Percentiles rank a stretch among this genome's conserved stretches.
Conservation (phyloP, 177 flowering plant species). For the Vitis hybrid region DNA sequence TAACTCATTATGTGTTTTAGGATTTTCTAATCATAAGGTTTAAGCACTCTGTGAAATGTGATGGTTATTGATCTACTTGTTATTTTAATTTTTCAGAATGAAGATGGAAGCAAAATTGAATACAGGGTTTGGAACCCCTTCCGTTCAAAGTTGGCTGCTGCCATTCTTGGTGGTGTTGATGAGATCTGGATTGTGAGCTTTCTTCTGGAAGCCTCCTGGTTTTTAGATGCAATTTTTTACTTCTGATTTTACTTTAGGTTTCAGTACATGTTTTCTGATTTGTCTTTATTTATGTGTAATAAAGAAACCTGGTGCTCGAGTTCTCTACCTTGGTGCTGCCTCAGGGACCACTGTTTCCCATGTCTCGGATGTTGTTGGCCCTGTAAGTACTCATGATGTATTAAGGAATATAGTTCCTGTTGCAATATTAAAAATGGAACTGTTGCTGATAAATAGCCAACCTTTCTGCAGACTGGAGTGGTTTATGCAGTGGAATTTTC, state of each 20-base stretch:
- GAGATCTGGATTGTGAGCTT: slow-evolving; percentile 82
- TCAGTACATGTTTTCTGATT: neutral
- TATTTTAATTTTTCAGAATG: slow-evolving; percentile 48
- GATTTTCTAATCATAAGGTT: too few species aligned
- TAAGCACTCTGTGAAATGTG: neutral
- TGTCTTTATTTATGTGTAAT: slow-evolving; percentile 9
- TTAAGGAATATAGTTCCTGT: neutral
- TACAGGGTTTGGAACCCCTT: slow-evolving; percentile 97
- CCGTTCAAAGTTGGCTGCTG: slow-evolving; percentile 94
- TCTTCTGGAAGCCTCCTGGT: neutral
- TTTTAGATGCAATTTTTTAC: neutral
- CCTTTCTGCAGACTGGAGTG: slow-evolving; percentile 54
- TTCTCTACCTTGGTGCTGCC: slow-evolving; percentile 97
- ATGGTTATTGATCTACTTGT: neutral
- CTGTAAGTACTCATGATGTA: slow-evolving; percentile 52
- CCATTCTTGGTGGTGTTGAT: slow-evolving; percentile 93
- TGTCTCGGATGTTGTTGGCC: slow-evolving; percentile 97
- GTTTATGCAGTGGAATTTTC: slow-evolving; percentile 98
- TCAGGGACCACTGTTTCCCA: slow-evolving; percentile 98
- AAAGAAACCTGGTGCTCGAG: slow-evolving; percentile 79
- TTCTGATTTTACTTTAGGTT: neutral
- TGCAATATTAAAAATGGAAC: neutral
- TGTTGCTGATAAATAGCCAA: neutral
- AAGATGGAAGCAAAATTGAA: slow-evolving; percentile 86
- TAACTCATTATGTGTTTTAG: too few species aligned